Evolutionary conservation across 257 asterid genomes (phyloP).

Genomic region (Echites panduratus): DNA sequence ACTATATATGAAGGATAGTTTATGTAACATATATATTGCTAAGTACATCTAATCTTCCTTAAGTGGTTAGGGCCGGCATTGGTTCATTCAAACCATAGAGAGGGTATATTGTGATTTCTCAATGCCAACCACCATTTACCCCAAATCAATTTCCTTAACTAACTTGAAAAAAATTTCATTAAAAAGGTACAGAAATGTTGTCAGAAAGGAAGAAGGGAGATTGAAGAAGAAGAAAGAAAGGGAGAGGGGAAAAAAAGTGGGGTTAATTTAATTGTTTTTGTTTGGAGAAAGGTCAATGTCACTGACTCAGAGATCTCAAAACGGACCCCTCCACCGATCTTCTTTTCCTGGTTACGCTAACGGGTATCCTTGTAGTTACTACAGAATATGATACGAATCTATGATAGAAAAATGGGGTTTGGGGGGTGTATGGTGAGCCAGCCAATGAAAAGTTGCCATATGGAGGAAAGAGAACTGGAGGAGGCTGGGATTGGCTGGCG

Average conservation of each 20-base stretch:
- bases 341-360: conserved; percentile 28
- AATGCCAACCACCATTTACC: conserved; percentile 29
- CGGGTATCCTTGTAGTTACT: conserved; percentile 5
- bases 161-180: conserved; percentile 7
- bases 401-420: neutral
- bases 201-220: neutral
- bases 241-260: neutral
- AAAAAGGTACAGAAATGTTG: conserved; percentile 12
- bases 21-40: too few relatives aligned
- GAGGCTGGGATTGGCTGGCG: conserved; percentile 2
- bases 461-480: neutral
- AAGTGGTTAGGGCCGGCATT: neutral
- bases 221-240: conserved; percentile 4
- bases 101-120: conserved; percentile 12
- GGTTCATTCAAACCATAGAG: neutral
- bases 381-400: neutral
- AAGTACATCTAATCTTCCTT: too few relatives aligned
- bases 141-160: conserved; percentile 21
- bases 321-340: conserved; percentile 24
- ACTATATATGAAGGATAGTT: too few relatives aligned
- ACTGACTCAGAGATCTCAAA: conserved; percentile 21
- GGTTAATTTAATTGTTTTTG: too few relatives aligned
- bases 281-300: conserved; percentile 37
- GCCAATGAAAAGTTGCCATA: conserved; percentile 3
- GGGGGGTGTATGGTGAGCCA: neutral